A percentile compares a stretch with the other conserved stretches of the same genome.
Conservation (phyloP, 306 rosid species). For the Senna siamea region DNA sequence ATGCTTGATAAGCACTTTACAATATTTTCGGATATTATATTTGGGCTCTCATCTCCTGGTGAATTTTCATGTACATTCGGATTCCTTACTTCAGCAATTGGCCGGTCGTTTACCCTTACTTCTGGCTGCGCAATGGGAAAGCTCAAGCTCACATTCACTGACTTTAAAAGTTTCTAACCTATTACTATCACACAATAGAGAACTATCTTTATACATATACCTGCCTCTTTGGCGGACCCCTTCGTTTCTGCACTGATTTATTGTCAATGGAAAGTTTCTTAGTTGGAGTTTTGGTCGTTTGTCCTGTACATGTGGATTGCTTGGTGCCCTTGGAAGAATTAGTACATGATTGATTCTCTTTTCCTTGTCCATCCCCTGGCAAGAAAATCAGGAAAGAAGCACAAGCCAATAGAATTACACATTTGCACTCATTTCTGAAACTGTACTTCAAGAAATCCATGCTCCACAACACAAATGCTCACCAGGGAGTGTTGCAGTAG, state of each 20-base stretch:
- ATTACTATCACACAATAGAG: constrained; percentile 14
- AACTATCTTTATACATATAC: constrained; percentile 44
- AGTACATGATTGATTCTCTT: constrained; percentile 59
- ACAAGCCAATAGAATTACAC: not conserved
- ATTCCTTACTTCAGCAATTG: constrained; percentile 46
- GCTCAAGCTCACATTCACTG: constrained; percentile 31
- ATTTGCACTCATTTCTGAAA: not conserved
- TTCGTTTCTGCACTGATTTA: constrained; percentile 54
- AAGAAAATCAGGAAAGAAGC: constrained; percentile 24
- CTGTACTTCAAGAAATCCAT: not conserved
- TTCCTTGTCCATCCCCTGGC: constrained; percentile 66
- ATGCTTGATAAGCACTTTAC: constrained; percentile 82
- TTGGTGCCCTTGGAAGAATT: constrained; percentile 50
- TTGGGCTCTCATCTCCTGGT: constrained; percentile 64
- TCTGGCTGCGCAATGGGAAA: constrained; percentile 58
- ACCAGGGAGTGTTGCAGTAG: constrained; percentile 52
- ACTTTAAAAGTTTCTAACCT: not conserved
- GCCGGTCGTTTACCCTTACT: constrained; percentile 42
- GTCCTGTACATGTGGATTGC: constrained; percentile 43
- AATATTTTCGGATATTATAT: constrained; percentile 75
- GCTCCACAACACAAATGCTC: constrained; percentile 39
- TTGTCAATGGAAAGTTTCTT: constrained; percentile 51
- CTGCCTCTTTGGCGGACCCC: constrained; percentile 55
- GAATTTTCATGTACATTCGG: constrained; percentile 39
- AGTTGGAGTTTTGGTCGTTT: constrained; percentile 39